Evolutionary conservation across 495 filamentous ascomycete species (phyloP).

Genomic region (Aspergillus funiculosus): DNA sequence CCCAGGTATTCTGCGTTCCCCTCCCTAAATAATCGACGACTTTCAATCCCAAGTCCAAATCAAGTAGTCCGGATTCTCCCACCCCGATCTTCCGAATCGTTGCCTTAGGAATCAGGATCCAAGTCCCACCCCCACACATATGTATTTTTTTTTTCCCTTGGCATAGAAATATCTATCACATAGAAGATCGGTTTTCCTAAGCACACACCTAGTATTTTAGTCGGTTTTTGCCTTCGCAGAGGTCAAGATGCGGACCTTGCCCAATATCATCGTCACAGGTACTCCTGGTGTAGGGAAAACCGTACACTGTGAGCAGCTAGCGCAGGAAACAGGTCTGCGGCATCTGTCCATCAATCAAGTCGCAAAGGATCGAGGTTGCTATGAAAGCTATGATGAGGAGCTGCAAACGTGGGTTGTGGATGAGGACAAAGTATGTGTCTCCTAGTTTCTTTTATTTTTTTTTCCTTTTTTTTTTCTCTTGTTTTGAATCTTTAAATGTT

Average conservation of each 20-base stretch:
- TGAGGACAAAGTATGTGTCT: constrained; percentile 74
- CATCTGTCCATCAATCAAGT: constrained; percentile 87
- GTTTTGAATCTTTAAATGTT: neutral
- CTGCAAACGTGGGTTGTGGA: constrained; percentile 88
- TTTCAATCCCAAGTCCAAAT: neutral
- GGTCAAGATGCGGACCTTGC: constrained; percentile 50
- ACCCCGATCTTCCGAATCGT: constrained; percentile 5
- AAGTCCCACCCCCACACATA: constrained; percentile 15
- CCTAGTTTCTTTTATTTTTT: constrained; percentile 1
- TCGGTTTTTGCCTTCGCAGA: neutral
- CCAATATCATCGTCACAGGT: constrained; percentile 92
- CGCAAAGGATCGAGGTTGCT: constrained; percentile 76
- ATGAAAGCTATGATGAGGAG: constrained; percentile 80
- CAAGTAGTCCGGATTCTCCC: neutral
- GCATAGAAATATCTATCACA: constrained; percentile 1
- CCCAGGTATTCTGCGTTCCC: too few relatives aligned
- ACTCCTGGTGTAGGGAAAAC: constrained; percentile 96
- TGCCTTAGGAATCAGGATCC: constrained; percentile 12
- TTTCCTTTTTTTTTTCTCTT: neutral
- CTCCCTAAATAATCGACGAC: too few relatives aligned
- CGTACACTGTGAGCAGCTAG: constrained; percentile 74
- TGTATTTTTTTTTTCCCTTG: constrained; percentile 12
- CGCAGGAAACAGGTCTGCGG: constrained; percentile 64
- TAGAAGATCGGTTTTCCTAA: neutral
- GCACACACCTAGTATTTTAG: too few relatives aligned